Conservation (phyloP, 345 rosid genomes). For the Draba incana region DNA sequence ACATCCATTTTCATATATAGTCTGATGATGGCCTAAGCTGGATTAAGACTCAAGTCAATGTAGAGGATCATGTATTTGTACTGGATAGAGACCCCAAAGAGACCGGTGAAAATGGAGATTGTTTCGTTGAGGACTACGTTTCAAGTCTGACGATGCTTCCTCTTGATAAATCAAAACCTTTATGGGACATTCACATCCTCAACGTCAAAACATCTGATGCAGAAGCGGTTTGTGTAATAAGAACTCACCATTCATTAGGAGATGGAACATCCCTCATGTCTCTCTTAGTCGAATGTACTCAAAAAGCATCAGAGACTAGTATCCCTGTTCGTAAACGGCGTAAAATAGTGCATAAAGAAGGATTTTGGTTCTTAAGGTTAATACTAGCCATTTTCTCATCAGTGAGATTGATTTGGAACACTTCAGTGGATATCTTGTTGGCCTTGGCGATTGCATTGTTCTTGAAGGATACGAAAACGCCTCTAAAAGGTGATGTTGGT, state of each 20-base stretch:
- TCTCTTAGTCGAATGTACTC: slow-evolving; percentile 50
- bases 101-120: slow-evolving; percentile 42
- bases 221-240: slow-evolving; percentile 47
- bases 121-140: slow-evolving; percentile 61
- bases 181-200: slow-evolving; percentile 83
- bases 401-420: slow-evolving; percentile 52
- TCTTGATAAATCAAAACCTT: slow-evolving; percentile 56
- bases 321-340: slow-evolving; percentile 43
- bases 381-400: slow-evolving; percentile 31
- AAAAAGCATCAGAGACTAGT: slow-evolving; percentile 50
- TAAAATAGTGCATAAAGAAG: neutral
- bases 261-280: slow-evolving; percentile 66
- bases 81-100: slow-evolving; percentile 43
- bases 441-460: slow-evolving; percentile 44
- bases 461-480: slow-evolving; percentile 21
- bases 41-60: slow-evolving; percentile 50
- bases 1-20: slow-evolving; percentile 6
- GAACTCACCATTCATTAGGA: slow-evolving; percentile 63
- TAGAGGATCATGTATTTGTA: slow-evolving; percentile 57
- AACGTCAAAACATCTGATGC: slow-evolving; percentile 65
- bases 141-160: slow-evolving; percentile 56
- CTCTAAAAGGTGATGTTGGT: slow-evolving; percentile 46
- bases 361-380: slow-evolving; percentile 44
- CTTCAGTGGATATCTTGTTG: slow-evolving; percentile 46
- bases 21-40: slow-evolving; percentile 46